A percentile compares a stretch with the other conserved stretches of the same genome.
phyloP scores from a whole-genome alignment of 805 yeast genomes.

The Sugiyamaella smithiae region DNA sequence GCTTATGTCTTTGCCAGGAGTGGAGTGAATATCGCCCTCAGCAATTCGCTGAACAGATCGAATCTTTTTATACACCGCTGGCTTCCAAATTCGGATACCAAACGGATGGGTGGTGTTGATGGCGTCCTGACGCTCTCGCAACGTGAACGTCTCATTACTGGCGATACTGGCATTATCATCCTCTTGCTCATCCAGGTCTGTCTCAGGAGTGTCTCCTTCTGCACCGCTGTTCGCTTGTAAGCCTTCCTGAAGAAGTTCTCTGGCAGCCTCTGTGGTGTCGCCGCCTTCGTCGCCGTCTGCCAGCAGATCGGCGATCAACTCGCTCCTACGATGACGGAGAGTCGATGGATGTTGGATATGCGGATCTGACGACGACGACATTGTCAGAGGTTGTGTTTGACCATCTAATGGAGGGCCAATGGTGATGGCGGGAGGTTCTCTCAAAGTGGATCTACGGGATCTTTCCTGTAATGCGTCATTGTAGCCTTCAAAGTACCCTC shows the following conservation, averaged over 20 bases:
- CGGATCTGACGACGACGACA: background rate
- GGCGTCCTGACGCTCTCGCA: constrained; percentile 92
- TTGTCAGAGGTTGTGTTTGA: background rate
- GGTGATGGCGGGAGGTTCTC: background rate
- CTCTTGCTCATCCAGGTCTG: constrained; percentile 18
- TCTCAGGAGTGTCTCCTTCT: constrained; percentile 9
- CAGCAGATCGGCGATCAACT: constrained; percentile 17
- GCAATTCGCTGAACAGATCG: constrained; percentile 91
- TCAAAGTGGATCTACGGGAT: constrained; percentile 19
- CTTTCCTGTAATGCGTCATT: constrained; percentile 62
- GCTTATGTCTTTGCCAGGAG: constrained; percentile 50
- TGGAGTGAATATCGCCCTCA: constrained; percentile 88
- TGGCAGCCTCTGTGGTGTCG: constrained; percentile 7
- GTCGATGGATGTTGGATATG: background rate
- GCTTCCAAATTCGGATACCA: constrained; percentile 98
- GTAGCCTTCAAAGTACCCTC: constrained; percentile 68
- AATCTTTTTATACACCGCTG: constrained; percentile 88
- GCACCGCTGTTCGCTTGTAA: constrained; percentile 12
- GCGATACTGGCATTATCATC: constrained; percentile 36
- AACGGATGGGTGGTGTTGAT: constrained; percentile 96
- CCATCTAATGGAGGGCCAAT: constrained; percentile 1
- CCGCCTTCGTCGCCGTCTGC: constrained; percentile 14
- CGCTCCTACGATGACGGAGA: constrained; percentile 18
- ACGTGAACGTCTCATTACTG: constrained; percentile 76
- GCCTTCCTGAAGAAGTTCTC: constrained; percentile 4